Percentiles rank a stretch among this genome's conserved stretches.
phyloP scores from a whole-genome alignment of 2,329 filamentous ascomycete species.

The Aureobasidium sp. region DNA sequence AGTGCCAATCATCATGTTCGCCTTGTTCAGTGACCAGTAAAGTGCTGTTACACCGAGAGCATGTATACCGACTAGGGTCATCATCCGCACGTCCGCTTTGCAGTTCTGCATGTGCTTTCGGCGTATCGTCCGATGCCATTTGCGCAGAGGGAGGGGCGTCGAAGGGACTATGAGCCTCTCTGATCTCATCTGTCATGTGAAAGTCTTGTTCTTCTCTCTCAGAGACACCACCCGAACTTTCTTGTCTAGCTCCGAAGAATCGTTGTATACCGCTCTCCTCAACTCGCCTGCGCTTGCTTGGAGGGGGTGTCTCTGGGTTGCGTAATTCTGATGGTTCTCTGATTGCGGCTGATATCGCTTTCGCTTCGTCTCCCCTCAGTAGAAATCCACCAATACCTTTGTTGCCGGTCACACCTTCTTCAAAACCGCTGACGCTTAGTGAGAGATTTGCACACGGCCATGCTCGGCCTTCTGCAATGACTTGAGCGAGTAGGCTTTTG shows the following conservation, averaged over 20 bases:
- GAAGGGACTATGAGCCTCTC: not conserved
- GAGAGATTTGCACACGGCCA: constrained; percentile 93
- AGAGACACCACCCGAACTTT: constrained; percentile 14
- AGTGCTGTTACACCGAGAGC: constrained; percentile 52
- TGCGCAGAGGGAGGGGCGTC: constrained; percentile 4
- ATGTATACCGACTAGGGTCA: constrained; percentile 38
- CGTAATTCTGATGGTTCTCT: constrained; percentile 18
- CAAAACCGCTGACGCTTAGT: constrained; percentile 82
- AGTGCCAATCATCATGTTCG: constrained; percentile 90
- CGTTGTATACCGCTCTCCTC: constrained; percentile 24
- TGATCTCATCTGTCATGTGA: not conserved
- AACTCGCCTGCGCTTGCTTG: constrained; percentile 28
- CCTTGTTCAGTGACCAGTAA: constrained; percentile 39
- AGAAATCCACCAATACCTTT: constrained; percentile 80
- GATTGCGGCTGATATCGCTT: constrained; percentile 30
- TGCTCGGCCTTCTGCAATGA: constrained; percentile 65
- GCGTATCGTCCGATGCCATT: not conserved
- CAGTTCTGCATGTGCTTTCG: not conserved
- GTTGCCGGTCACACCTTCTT: constrained; percentile 77
- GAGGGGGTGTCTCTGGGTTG: constrained; percentile 18
- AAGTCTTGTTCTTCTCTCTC: constrained; percentile 7
- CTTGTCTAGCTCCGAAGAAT: constrained; percentile 24
- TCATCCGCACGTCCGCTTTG: not conserved
- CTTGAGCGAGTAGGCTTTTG: constrained; percentile 66
- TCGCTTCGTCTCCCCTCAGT: constrained; percentile 55